Base-by-base conservation (phyloP, 2,329 filamentous ascomycete genomes). In the Fusarium lyarnte region DNA sequence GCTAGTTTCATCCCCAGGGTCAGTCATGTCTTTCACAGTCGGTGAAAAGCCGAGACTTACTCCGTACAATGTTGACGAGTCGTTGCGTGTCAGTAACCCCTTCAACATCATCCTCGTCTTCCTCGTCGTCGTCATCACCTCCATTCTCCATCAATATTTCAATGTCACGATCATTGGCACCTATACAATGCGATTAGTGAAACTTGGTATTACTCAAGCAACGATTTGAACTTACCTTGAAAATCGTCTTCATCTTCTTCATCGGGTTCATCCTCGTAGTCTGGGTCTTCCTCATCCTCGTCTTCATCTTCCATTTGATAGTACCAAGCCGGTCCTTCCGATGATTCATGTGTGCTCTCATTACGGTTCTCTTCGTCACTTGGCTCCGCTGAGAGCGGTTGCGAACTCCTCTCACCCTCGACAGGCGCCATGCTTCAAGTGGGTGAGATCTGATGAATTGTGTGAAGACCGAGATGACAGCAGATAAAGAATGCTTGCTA, bases 261-360 rank as follows among this genome's bases (percentile, higher is more conserved):
- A 35, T 76, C 75, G 63, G 77, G 64, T 36, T 76, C 75, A n/a
- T 79, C 74, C 46, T 73, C 59, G 41, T 73, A 74, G 17, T 79
- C 76, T 13, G 69, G 66, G 21, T 76, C 74, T 25, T 81, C 80
- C 25, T 81, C 81, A 19, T 81, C 81, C 21, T 81, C 80, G 16
- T 80, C 76, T 10, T 81, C 79, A 9, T 81, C 77, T 41, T 74
- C 75, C 11, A 47, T 39, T 42, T 71, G 70, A 38, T 67, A 69
- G 62, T 64, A 43, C 62, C 59, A 74, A 58, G 52, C 46, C 46
- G 61, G 68, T 21, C 62, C 68, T 46, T 42, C 47, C 52, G 70
- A 72, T 33, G 63, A 58, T 52, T 72, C 73, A 31, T 14, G 58
- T 27, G 63, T 64, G 11, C 46, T 74, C 35, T 57, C 55, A 12